These are phyloP conservation scores for Fusarium sp. DNA, from an alignment of 2,329 filamentous ascomycete species.

Conservation along the genomic window DNA sequence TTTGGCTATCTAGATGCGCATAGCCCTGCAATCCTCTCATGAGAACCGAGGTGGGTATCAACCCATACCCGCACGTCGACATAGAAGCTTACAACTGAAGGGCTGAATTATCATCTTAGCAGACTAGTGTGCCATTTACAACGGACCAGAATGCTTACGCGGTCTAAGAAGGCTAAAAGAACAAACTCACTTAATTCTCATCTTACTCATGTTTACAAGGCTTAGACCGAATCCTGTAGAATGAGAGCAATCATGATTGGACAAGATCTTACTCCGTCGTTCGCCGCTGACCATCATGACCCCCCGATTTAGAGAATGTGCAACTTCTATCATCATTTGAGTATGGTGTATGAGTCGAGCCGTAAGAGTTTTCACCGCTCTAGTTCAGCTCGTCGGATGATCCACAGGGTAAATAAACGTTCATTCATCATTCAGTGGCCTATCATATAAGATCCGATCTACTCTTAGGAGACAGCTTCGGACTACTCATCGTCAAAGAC, in stretches of 20 bases:
- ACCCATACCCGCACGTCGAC: no score
- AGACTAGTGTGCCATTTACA: not conserved
- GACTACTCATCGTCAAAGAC: constrained; percentile 70
- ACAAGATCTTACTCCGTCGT: not conserved
- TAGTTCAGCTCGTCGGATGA: no score
- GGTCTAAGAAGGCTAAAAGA: not conserved
- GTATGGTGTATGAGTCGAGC: no score
- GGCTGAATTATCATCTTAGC: no score
- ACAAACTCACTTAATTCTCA: not conserved
- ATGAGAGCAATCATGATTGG: not conserved
- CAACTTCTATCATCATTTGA: no score
- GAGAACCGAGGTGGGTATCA: no score
- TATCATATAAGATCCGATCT: not conserved
- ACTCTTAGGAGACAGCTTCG: constrained; percentile 6
- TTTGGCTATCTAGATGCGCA: no score
- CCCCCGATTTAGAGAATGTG: no score
- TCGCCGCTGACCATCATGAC: constrained; percentile 14
- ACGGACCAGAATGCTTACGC: not conserved
- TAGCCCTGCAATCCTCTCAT: no score
- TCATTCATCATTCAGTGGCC: not conserved
- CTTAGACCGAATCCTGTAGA: not conserved
- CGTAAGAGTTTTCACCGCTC: no score
- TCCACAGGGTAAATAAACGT: not conserved
- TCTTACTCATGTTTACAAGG: not conserved
- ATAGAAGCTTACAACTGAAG: no score